Evolutionary conservation across 495 filamentous ascomycete species (phyloP).

Genomic region (Xylaria curta): DNA sequence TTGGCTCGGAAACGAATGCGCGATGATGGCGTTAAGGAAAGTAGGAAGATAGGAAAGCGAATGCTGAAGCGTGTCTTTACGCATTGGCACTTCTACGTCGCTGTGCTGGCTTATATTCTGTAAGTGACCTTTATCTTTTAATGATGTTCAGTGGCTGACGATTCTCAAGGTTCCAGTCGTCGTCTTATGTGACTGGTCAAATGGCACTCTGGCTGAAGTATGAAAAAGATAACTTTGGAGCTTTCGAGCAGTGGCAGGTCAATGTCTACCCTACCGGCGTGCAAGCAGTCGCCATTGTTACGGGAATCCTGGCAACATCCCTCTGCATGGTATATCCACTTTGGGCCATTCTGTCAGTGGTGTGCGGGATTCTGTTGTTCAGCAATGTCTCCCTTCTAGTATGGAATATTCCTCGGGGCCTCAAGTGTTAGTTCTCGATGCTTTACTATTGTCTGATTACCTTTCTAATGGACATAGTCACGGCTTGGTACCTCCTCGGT

Average conservation of each 20-base stretch:
- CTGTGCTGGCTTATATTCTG: neutral
- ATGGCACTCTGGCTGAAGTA: conserved; percentile 6
- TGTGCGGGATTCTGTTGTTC: neutral
- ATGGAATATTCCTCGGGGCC: neutral
- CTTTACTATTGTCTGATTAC: neutral
- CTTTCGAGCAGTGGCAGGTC: conserved; percentile 6
- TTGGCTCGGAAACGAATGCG: neutral
- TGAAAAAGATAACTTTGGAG: neutral
- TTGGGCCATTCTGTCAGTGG: neutral
- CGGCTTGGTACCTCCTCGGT: conserved; percentile 1
- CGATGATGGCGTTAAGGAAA: neutral
- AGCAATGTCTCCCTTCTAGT: neutral
- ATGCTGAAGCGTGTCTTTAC: conserved; percentile 1
- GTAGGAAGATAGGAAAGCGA: neutral
- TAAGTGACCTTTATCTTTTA: neutral
- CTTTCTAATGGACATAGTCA: neutral
- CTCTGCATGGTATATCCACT: conserved; percentile 4
- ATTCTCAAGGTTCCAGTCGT: neutral
- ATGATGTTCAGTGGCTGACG: neutral
- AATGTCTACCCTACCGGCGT: conserved; percentile 4
- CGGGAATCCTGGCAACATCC: neutral
- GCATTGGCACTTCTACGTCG: neutral
- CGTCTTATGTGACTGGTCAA: neutral
- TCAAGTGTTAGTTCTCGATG: neutral
- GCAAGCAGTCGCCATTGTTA: neutral